Conservation (phyloP, 2,329 filamentous ascomycete species). For the Colletotrichum incanum region DNA sequence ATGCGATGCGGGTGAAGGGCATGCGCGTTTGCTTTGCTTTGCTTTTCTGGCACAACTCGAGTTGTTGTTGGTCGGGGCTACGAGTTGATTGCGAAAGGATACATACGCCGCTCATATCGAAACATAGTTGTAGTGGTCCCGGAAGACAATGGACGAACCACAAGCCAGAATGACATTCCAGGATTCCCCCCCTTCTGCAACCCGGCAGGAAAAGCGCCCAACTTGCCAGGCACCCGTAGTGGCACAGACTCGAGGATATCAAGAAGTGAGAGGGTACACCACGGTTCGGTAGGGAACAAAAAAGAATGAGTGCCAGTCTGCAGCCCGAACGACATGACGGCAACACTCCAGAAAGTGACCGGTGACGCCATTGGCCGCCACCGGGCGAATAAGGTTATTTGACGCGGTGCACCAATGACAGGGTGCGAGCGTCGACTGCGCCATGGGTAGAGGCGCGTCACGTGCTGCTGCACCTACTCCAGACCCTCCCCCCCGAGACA, state of each 20-base stretch:
- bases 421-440: conserved; percentile 8
- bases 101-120: background rate
- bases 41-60: background rate
- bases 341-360: conserved; percentile 2
- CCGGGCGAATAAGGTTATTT: conserved; percentile 34
- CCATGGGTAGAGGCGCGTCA: conserved; percentile 19
- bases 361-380: conserved; percentile 36
- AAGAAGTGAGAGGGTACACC: too few species aligned
- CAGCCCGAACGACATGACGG: conserved; percentile 28
- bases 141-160: conserved; percentile 19
- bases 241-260: background rate
- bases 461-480: conserved; percentile 12
- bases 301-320: conserved; percentile 9
- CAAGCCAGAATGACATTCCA: background rate
- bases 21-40: conserved; percentile 11
- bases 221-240: background rate
- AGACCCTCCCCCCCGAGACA: background rate
- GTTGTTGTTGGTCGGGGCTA: background rate
- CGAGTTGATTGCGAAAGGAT: background rate
- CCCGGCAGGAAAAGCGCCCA: background rate
- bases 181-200: background rate
- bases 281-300: background rate
- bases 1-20: conserved; percentile 6
- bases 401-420: conserved; percentile 29
- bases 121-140: background rate